Evolutionary conservation across 1,284 basidiomycete genomes (phyloP), one percentile per base, ranked within the genome.

Genomic region (Ustilago xerochloae): DNA sequence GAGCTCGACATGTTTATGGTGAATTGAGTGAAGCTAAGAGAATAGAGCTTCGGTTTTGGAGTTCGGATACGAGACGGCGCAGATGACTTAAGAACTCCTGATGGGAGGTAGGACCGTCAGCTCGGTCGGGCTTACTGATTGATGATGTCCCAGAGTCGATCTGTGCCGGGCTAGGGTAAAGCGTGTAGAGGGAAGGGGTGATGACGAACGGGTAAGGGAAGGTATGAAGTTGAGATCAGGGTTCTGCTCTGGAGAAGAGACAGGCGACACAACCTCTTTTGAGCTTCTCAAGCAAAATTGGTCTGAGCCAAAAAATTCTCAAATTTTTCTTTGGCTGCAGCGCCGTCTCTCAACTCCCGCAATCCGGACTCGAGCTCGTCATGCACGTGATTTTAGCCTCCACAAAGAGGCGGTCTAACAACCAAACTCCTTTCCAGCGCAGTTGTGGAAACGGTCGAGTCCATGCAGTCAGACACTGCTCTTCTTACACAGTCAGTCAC

Each of bases 1-100:
- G 57, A 65, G 43, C 63, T 64, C 49, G 56, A 63, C 71, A 68
- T 69, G 4, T 13, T 52, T n/a, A n/a, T n/a, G n/a, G 45, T 49
- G 12, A 4, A 8, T 3, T n/a, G 3, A 13, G 4, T 28, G 7
- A 24, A 18, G 38, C 24, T 50, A 32, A 18, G 20, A 5, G 24
- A 26, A 22, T 28, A 22, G 8, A 41, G 51, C 13, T 3, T 10
- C 26, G 41, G 8, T 13, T 20, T 8, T 24, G 24, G 6, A 12
- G 24, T 32, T 18, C 4, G 10, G 46, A 20, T 8, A 29, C 9
- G 29, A 50, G 32, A 13, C 30, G 29, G 20, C 38, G 38, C 24
- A 20, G 16, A 41, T 16, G 38, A 20, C 38, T 20, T 20, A 13
- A n/a, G n/a, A 41, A 13, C 22, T 7, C 22, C 22, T 43, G n/a